phyloP scores from a whole-genome alignment of 192 early-diverging fungal genomes.

The Lunasporangiospora selenospora region DNA sequence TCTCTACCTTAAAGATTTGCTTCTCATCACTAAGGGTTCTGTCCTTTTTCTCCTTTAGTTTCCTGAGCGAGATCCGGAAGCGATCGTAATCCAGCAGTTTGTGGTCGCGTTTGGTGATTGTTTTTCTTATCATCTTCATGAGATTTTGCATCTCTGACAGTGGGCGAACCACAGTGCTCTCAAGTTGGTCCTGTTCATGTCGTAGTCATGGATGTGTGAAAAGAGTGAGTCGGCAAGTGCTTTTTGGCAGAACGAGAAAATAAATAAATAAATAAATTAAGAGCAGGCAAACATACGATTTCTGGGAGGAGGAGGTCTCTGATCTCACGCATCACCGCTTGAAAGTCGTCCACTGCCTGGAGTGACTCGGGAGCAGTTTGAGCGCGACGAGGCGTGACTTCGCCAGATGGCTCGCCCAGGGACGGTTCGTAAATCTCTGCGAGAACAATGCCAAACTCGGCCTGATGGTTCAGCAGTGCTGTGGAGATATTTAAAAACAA shows the following conservation, averaged over 20 bases:
- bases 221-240: too few species aligned
- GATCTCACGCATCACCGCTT: slow-evolving; percentile 40
- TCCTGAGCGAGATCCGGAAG: slow-evolving; percentile 71
- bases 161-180: slow-evolving; percentile 79
- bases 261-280: neutral
- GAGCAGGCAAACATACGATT: slow-evolving; percentile 24
- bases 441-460: slow-evolving; percentile 44
- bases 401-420: slow-evolving; percentile 23
- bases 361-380: slow-evolving; percentile 46
- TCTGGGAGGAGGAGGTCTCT: slow-evolving; percentile 46
- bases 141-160: slow-evolving; percentile 75
- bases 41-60: slow-evolving; percentile 74
- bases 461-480: slow-evolving; percentile 50
- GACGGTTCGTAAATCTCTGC: slow-evolving; percentile 47
- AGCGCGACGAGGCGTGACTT: slow-evolving; percentile 36
- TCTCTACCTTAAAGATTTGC: slow-evolving; percentile 62
- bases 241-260: too few species aligned
- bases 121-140: slow-evolving; percentile 79
- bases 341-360: slow-evolving; percentile 47
- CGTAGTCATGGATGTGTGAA: neutral
- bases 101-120: slow-evolving; percentile 89
- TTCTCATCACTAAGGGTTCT: slow-evolving; percentile 70
- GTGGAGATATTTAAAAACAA: neutral
- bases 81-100: slow-evolving; percentile 96
- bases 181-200: slow-evolving; percentile 74